phyloP scores from a whole-genome alignment of 176 grass and related monocot genomes.

The Neostapfia colusana region DNA sequence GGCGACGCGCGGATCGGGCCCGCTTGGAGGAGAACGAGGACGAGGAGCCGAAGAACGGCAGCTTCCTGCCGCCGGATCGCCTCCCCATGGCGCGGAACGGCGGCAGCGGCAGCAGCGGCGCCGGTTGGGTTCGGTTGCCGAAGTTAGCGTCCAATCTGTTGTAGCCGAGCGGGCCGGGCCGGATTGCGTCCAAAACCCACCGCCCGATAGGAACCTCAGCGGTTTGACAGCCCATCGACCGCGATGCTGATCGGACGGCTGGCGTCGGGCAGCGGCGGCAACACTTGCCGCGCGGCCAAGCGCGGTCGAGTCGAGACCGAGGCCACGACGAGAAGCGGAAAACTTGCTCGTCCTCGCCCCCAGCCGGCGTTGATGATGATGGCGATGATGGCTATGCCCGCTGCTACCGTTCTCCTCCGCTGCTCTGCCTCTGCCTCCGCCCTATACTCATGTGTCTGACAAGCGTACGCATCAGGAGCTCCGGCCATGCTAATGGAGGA shows the following conservation, averaged over 20 bases:
- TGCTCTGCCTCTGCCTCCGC: not conserved
- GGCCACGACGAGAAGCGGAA: slow-evolving; percentile 26
- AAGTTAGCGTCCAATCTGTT: not conserved
- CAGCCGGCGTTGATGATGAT: slow-evolving; percentile 35
- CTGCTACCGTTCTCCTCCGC: slow-evolving; percentile 21
- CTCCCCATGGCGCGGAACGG: slow-evolving; percentile 56
- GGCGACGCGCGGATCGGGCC: slow-evolving; percentile 35
- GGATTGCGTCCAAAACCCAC: not conserved
- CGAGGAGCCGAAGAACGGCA: slow-evolving; percentile 63
- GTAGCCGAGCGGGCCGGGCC: not conserved
- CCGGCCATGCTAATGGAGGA: slow-evolving; percentile 68
- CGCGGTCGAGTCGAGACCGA: not conserved
- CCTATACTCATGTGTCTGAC: not conserved
- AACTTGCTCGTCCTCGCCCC: slow-evolving; percentile 14
- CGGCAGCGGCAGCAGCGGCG: not conserved
- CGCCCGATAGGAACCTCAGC: not conserved
- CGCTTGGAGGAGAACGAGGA: slow-evolving; percentile 40
- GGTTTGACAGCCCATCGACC: not conserved
- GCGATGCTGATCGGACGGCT: slow-evolving; percentile 4
- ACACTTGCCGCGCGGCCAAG: not conserved
- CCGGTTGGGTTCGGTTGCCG: not conserved
- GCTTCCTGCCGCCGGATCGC: slow-evolving; percentile 70
- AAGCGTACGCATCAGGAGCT: slow-evolving; percentile 37
- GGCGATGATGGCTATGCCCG: slow-evolving; percentile 18
- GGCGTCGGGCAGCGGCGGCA: not conserved